These are phyloP conservation scores for Rhizoclosmatium globosum DNA, from an alignment of 192 early-diverging fungal genomes.

Conservation along the genomic window DNA sequence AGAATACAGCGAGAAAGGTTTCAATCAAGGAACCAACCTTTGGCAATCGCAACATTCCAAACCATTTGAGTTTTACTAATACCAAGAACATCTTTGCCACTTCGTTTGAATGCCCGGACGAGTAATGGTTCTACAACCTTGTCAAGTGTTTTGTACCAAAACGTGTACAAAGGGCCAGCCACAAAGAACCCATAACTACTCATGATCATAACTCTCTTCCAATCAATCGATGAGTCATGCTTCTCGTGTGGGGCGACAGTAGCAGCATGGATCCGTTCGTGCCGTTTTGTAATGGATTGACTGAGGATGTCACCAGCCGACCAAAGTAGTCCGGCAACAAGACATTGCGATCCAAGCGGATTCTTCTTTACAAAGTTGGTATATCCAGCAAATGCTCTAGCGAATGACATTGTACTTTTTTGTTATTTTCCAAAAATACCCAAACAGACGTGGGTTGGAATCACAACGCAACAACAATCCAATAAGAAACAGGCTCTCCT, in stretches of 20 bases:
- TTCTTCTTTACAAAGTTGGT: constrained; percentile 16
- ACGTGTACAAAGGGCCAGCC: constrained; percentile 51
- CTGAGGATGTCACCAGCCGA: constrained; percentile 46
- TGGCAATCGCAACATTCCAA: constrained; percentile 45
- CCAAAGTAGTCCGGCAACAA: constrained; percentile 29
- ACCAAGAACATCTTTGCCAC: neutral
- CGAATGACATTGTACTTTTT: constrained; percentile 9
- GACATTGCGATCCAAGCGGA: constrained; percentile 31
- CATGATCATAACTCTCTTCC: constrained; percentile 46
- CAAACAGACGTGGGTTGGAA: too few species aligned
- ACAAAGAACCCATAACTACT: constrained; percentile 48
- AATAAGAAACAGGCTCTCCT: constrained; percentile 36
- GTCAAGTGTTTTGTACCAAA: constrained; percentile 52
- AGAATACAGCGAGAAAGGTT: too few species aligned
- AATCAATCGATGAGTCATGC: constrained; percentile 29
- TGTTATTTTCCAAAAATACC: too few species aligned
- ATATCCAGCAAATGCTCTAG: constrained; percentile 12
- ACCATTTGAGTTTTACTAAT: constrained; percentile 39
- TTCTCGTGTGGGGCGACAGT: neutral
- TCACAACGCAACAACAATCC: constrained; percentile 7
- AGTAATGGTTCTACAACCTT: constrained; percentile 25
- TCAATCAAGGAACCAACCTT: constrained; percentile 39
- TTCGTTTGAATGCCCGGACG: neutral
- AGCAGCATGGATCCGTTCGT: neutral
- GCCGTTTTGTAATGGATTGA: constrained; percentile 38